Evolutionary conservation across 208 protist species (phyloP).

Genomic region (Trypanosoma scelopori): DNA sequence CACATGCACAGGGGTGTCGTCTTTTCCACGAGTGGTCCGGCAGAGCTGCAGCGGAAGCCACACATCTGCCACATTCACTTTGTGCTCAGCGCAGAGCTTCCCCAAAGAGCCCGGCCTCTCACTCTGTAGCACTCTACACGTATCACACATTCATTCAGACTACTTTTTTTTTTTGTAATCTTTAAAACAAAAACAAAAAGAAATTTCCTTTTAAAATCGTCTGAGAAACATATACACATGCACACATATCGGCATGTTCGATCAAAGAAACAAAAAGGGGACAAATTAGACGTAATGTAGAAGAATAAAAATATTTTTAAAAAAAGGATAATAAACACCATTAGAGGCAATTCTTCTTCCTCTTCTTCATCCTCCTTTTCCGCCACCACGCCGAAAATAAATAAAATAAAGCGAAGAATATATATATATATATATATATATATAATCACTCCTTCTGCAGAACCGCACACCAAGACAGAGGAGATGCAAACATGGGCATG

Average conservation of each 20-base stretch:
- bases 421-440: too few species aligned
- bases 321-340: not conserved
- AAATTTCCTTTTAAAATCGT: constrained; percentile 1
- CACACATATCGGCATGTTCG: too few species aligned
- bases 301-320: too few species aligned
- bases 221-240: too few species aligned
- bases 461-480: too few species aligned
- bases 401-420: too few species aligned
- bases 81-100: constrained; percentile 32
- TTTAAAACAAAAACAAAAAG: constrained; percentile 8
- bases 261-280: not conserved
- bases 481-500: too few species aligned
- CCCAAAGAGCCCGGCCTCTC: constrained; percentile 28
- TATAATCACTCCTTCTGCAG: too few species aligned
- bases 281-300: not conserved
- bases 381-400: not conserved
- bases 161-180: too few species aligned
- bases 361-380: too few species aligned
- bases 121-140: constrained; percentile 11
- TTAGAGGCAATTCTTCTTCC: too few species aligned
- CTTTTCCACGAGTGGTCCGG: constrained; percentile 17
- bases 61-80: constrained; percentile 33
- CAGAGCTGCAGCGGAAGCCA: constrained; percentile 58
- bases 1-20: constrained; percentile 33
- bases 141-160: constrained; percentile 19